Conservation (phyloP, 1,139 yeast species). For the Sugiyamaella novakii region DNA sequence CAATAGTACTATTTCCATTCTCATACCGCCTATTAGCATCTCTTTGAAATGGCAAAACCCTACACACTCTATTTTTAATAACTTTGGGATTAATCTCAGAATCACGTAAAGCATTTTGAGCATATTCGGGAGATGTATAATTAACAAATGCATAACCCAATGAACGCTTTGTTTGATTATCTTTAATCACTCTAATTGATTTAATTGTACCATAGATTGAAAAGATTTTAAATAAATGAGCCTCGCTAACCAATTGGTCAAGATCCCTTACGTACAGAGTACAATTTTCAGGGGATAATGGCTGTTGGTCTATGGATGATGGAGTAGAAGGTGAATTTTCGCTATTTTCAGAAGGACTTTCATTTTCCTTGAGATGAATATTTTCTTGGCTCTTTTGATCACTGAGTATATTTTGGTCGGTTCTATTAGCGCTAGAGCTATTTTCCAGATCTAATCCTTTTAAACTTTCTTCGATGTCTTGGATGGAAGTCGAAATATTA, state of each 20-base stretch:
- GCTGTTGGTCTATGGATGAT: constrained; percentile 6
- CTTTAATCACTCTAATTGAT: constrained; percentile 90
- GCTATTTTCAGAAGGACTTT: not conserved
- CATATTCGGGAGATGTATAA: constrained; percentile 76
- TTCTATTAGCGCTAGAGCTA: too few species aligned
- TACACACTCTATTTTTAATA: constrained; percentile 83
- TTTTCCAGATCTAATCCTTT: not conserved
- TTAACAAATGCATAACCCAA: constrained; percentile 93
- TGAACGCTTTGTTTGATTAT: constrained; percentile 81
- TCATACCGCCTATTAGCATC: constrained; percentile 5
- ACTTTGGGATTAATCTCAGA: constrained; percentile 65
- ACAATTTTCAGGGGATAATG: constrained; percentile 26
- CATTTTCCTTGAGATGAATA: too few species aligned
- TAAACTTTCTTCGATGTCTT: not conserved
- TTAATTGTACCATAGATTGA: constrained; percentile 83
- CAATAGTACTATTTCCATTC: constrained; percentile 9
- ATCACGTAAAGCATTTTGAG: constrained; percentile 79
- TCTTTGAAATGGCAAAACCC: constrained; percentile 78
- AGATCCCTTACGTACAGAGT: constrained; percentile 90
- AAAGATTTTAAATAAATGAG: constrained; percentile 79
- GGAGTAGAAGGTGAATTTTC: not conserved
- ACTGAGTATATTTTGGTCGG: too few species aligned
- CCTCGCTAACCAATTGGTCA: constrained; percentile 80
- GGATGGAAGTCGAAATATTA: too few species aligned
- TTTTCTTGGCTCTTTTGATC: too few species aligned